Base-by-base conservation (phyloP, 371 early-diverging fungal species). In the Syncephalastrum contaminatum region DNA sequence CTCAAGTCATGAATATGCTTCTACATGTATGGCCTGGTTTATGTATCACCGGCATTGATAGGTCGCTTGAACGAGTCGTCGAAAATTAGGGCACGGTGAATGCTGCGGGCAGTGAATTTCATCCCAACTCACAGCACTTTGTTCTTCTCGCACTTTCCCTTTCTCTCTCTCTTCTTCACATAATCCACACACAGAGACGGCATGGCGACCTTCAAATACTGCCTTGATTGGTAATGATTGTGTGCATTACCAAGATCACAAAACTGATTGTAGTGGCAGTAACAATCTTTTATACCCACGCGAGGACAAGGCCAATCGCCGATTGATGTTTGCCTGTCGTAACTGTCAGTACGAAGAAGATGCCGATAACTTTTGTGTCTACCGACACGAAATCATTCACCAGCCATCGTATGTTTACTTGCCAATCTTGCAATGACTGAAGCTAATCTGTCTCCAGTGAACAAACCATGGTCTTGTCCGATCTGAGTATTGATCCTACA, bases 281-380 rank as follows among this genome's bases (percentile, higher is more conserved):
- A 91, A 91, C 83, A 97, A 98, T 68, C 81, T 98, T 82, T 77
- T 99, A 59, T 98, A 98, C 77, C 99, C 99, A 39, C 86, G 91
- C 75, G 96, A 96, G 72, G 96, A 99, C 63, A 77, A 83, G 42
- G 65, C 56, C 10, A 74, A 63, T 52, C 77, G 87, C 51, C 70
- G 60, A 47, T 78, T 99, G 41, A 72, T 90, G 67, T 89, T 89
- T 64, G 92, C 91, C n/a, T 99, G 98, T 78, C 89, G 96, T 56
- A 94, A 96, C 77, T 98, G 98, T 72, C 86, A 87, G 42, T 88
- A 91, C 65, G 79, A 89, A 62, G 98, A 97, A 63, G 88, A 85
- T 52, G 88, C 95, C 15, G 84, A 86, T 30, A 87, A 88, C 52
- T 73, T 83, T 43, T 88, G 90, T 65, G 94, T 98, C 10, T 97